Evolutionary conservation across 768 basidiomycete genomes (phyloP).

Genomic region (Asterophora parasitica): DNA sequence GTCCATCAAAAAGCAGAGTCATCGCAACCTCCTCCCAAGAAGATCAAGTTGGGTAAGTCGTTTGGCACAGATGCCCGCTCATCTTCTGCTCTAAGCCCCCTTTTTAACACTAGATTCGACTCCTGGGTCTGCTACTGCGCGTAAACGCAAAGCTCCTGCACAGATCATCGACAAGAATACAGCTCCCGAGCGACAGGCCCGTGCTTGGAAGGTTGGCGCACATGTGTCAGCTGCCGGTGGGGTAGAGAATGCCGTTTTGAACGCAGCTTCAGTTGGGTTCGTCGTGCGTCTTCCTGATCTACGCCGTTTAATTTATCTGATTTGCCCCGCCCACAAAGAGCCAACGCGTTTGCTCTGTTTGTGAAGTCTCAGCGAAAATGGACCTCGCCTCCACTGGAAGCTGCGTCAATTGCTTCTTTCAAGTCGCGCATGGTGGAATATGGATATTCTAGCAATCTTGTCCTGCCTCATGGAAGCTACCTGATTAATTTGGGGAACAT

Average conservation of each 20-base stretch:
- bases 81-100: not conserved
- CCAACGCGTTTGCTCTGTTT: conserved; percentile 82
- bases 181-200: conserved; percentile 28
- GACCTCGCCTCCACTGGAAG: conserved; percentile 56
- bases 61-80: not conserved
- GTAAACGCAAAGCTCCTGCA: conserved; percentile 13
- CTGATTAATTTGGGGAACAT: conserved; percentile 83
- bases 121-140: not conserved
- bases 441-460: conserved; percentile 54
- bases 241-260: conserved; percentile 64
- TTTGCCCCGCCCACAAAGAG: conserved; percentile 36
- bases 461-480: conserved; percentile 84
- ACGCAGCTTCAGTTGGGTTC: conserved; percentile 70
- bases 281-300: conserved; percentile 10
- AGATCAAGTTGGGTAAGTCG: conserved; percentile 4
- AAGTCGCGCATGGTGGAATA: conserved; percentile 55
- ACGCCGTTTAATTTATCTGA: not conserved
- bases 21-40: conserved; percentile 7
- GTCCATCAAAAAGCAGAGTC: conserved; percentile 3
- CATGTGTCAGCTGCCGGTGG: conserved; percentile 83
- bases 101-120: not conserved
- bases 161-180: conserved; percentile 12
- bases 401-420: conserved; percentile 51
- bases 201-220: conserved; percentile 71
- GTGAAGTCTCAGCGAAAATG: conserved; percentile 84